A percentile compares a stretch with the other conserved stretches of the same genome.
Conservation (phyloP, 371 early-diverging fungal species). For the Mortierella sp. region DNA sequence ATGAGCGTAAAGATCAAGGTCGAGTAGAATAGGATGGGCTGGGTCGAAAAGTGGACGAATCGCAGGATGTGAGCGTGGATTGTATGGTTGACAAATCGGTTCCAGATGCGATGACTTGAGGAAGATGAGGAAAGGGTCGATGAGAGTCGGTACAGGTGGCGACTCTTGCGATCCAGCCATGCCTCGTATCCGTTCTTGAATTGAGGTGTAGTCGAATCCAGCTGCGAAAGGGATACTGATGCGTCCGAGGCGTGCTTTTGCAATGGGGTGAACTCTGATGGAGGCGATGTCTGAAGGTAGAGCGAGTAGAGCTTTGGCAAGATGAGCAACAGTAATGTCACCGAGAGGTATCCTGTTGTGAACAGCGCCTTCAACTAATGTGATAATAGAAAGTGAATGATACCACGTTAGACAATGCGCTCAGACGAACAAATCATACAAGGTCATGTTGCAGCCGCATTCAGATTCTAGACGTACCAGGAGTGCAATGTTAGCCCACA, state of each 20-base stretch:
- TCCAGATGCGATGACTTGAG: constrained; percentile 37
- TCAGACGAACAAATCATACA: no score
- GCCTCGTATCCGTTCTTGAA: constrained; percentile 52
- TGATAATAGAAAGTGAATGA: neutral
- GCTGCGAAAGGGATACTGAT: neutral
- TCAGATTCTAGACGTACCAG: constrained; percentile 54
- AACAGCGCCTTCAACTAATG: constrained; percentile 36
- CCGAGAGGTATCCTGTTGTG: constrained; percentile 39
- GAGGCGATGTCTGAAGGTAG: constrained; percentile 50
- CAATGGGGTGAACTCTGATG: constrained; percentile 40
- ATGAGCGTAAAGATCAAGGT: constrained; percentile 62
- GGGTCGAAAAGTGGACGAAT: constrained; percentile 53
- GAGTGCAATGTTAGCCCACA: constrained; percentile 68
- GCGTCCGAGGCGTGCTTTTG: constrained; percentile 4
- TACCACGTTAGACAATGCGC: neutral
- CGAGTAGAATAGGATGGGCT: constrained; percentile 61
- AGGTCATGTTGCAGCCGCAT: neutral
- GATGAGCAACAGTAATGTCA: constrained; percentile 25
- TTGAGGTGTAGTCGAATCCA: neutral
- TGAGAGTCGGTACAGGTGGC: constrained; percentile 46
- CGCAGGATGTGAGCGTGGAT: constrained; percentile 50
- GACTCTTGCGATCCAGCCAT: constrained; percentile 45
- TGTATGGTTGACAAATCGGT: constrained; percentile 49
- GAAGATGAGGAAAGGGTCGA: constrained; percentile 38
- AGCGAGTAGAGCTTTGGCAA: constrained; percentile 59